These are phyloP conservation scores for Ganoderma sp. DNA, from an alignment of 1,284 basidiomycete species.

Conservation along the genomic window DNA sequence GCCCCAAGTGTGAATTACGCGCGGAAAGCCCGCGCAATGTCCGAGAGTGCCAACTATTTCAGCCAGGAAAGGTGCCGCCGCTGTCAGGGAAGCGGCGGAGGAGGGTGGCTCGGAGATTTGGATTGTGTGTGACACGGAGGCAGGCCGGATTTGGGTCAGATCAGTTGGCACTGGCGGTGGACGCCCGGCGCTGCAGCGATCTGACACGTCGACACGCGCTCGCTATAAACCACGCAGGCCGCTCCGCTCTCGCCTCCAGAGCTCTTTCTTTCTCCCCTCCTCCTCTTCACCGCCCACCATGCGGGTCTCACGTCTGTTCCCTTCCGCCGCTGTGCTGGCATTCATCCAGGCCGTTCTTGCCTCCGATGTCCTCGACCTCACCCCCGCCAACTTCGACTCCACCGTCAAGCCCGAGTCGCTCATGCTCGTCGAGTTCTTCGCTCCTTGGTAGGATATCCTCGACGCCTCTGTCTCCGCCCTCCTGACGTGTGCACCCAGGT, in stretches of 20 bases:
- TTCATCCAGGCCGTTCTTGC: slow-evolving; percentile 58
- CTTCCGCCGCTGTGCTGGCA: slow-evolving; percentile 58
- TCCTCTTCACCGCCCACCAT: slow-evolving; percentile 48
- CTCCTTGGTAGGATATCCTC: slow-evolving; percentile 69
- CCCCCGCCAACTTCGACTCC: slow-evolving; percentile 72
- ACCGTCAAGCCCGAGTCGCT: slow-evolving; percentile 75
- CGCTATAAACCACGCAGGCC: slow-evolving; percentile 30
- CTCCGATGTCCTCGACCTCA: slow-evolving; percentile 87
- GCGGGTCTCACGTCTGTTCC: slow-evolving; percentile 65
- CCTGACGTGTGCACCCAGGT: slow-evolving; percentile 52
- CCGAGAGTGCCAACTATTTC: slow-evolving; percentile 14
- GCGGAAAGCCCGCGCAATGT: slow-evolving; percentile 29
- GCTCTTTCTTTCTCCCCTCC: slow-evolving; percentile 24
- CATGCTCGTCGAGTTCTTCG: slow-evolving; percentile 96
- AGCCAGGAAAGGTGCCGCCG: slow-evolving; percentile 1
- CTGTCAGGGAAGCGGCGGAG: neutral
- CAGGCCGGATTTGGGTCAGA: slow-evolving; percentile 14
- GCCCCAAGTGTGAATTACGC: slow-evolving; percentile 18
- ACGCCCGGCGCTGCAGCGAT: slow-evolving; percentile 20
- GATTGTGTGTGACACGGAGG: neutral
- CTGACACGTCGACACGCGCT: slow-evolving; percentile 35
- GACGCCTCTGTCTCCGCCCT: slow-evolving; percentile 7
- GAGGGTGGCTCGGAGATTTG: slow-evolving; percentile 16
- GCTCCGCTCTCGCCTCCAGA: slow-evolving; percentile 19
- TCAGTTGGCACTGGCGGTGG: slow-evolving; percentile 20